Percentiles rank a stretch among this genome's conserved stretches.
These are phyloP conservation scores for Epichloe bromicola DNA, from an alignment of 2,329 filamentous ascomycete species.

Conservation along the genomic window DNA sequence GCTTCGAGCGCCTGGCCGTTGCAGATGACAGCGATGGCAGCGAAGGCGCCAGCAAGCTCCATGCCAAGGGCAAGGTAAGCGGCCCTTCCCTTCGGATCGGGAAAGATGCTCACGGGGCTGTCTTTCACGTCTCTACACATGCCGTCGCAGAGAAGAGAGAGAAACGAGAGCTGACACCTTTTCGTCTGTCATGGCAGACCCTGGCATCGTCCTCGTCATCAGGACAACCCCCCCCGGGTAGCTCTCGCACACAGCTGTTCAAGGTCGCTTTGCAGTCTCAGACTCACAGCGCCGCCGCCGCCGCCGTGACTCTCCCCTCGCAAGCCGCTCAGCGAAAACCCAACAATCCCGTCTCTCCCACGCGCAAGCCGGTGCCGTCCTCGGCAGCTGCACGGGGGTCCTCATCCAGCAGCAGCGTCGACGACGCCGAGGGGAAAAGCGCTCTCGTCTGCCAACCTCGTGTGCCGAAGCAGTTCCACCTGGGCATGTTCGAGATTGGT, in stretches of 20 bases:
- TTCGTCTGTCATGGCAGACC: conserved; percentile 12
- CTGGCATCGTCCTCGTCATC: conserved; percentile 19
- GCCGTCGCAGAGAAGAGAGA: background rate
- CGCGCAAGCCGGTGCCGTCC: conserved; percentile 35
- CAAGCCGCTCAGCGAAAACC: conserved; percentile 47
- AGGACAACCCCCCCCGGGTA: conserved; percentile 30
- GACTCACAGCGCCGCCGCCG: conserved; percentile 50
- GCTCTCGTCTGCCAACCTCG: conserved; percentile 1
- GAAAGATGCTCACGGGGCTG: background rate
- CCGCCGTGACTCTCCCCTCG: conserved; percentile 56
- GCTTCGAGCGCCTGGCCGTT: conserved; percentile 81
- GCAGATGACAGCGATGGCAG: conserved; percentile 70
- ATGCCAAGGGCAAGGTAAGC: conserved; percentile 66
- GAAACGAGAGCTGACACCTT: background rate
- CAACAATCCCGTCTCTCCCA: conserved; percentile 34
- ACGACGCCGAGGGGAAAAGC: conserved; percentile 23
- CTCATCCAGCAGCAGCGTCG: conserved; percentile 38
- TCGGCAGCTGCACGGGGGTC: conserved; percentile 16
- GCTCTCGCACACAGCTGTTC: conserved; percentile 66
- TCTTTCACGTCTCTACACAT: background rate
- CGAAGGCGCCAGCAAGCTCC: conserved; percentile 31
- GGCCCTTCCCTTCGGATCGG: background rate
- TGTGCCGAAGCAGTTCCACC: conserved; percentile 6
- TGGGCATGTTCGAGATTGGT: conserved; percentile 63
- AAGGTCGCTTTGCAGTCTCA: conserved; percentile 76